Evolutionary conservation across 306 rosid genomes (phyloP), one percentile per base, ranked within the genome.

Genomic region (Malus sylvestris): DNA sequence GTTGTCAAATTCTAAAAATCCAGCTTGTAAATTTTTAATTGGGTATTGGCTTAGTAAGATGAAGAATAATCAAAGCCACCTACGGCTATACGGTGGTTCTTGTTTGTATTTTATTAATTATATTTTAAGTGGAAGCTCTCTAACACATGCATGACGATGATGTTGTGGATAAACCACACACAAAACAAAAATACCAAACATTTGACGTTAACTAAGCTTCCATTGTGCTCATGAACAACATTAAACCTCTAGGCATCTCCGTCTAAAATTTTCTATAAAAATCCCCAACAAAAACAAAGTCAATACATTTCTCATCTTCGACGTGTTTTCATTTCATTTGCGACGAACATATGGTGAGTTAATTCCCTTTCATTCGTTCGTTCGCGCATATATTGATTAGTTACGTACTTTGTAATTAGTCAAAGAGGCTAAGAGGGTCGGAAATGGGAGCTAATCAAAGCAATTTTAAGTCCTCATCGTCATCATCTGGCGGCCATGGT

Each of bases 401-500:
- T 49, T 42, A 42, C 55, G 55, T 49, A 49, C 55, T 49, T 49
- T 5, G 8, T 15, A 49, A 49, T 15, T 49, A 49, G 55, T 49
- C 18, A 49, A 49, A 5, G 20, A 49, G 20, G 19, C 53, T 49
- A 15, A 14, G 53, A 49, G 53, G 19, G 55, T 49, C 19, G 1
- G 53, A 62, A 73, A 82, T 69, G 85, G 85, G 85, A 32, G 79
- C 70, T 58, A 52, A 10, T 23, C 14, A 42, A 9, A 68, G 79
- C 58, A 67, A n/a, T 19, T 67, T 46, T 49, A 46, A 67, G 81
- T 32, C 16, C 58, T 49, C 75, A 25, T 4, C 79, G 4, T 27
- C 20, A 61, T 61, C 72, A 6, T 3, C 10, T 22, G 61, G 23
- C 4, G 62, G 62, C 11, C 5, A 57, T 57, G 14, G 38, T 19